A percentile compares a stretch with the other conserved stretches of the same genome.
Conservation (phyloP, 768 basidiomycete species). For the Imleria badia region DNA sequence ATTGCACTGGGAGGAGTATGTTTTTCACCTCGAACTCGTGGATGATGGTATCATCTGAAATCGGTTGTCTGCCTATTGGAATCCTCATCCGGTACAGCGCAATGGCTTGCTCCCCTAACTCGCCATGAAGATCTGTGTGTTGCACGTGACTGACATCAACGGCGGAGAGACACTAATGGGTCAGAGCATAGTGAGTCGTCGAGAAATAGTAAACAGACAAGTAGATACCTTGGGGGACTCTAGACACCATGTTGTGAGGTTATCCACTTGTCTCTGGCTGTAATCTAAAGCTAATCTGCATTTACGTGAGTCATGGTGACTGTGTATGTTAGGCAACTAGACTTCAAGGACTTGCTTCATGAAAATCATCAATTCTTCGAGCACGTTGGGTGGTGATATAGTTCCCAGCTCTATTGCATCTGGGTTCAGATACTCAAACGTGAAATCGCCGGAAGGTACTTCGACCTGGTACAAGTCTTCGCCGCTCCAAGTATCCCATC, state of each 20-base stretch:
- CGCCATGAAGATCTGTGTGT: not conserved
- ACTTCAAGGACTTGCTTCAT: not conserved
- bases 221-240: not conserved
- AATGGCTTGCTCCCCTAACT: not conserved
- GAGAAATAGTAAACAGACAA: not conserved
- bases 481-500: not conserved
- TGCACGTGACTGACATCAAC: not conserved
- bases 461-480: not conserved
- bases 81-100: not conserved
- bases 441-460: not conserved
- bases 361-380: not conserved
- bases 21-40: not conserved
- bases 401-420: not conserved
- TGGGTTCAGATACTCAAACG: not conserved
- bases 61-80: not conserved
- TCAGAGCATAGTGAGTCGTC: too few species aligned
- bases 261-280: not conserved
- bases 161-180: too few species aligned
- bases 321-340: not conserved
- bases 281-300: not conserved
- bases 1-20: not conserved
- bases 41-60: not conserved
- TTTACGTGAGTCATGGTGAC: not conserved
- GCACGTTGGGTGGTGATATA: not conserved
- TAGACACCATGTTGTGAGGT: not conserved